Conservation (phyloP, 441 rosid genomes). For the Bocquillonia castaneifolia region DNA sequence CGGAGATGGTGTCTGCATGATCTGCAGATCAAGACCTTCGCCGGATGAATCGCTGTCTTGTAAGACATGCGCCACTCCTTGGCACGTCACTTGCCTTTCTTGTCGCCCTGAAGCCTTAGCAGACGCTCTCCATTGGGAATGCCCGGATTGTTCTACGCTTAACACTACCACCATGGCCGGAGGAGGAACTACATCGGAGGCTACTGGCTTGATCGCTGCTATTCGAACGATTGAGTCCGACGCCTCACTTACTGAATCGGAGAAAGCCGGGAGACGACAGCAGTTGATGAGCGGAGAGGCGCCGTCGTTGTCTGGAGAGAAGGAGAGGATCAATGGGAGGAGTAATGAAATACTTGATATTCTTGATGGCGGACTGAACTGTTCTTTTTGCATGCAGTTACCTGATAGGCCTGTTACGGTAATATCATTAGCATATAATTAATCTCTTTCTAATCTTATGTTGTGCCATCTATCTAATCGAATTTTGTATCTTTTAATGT, state of each 20-base stretch:
- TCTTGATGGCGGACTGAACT: constrained; percentile 23
- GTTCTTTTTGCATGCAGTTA: constrained; percentile 22
- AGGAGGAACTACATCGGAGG: constrained; percentile 8
- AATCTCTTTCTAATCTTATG: neutral
- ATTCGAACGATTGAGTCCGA: constrained; percentile 53
- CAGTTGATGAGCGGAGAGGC: constrained; percentile 40
- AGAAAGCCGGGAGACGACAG: constrained; percentile 62
- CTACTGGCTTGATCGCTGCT: constrained; percentile 44
- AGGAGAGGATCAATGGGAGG: neutral
- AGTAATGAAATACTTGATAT: constrained; percentile 26
- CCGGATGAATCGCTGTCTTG: constrained; percentile 41
- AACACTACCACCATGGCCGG: constrained; percentile 7
- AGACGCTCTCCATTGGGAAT: constrained; percentile 37
- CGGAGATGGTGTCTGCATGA: constrained; percentile 53
- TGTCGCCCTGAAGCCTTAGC: constrained; percentile 32
- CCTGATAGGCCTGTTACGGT: constrained; percentile 23
- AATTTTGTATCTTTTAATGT: too few relatives aligned
- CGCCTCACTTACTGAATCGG: constrained; percentile 34
- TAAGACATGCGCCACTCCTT: constrained; percentile 47
- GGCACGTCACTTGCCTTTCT: constrained; percentile 55
- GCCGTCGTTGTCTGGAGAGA: constrained; percentile 35
- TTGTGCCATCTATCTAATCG: too few relatives aligned
- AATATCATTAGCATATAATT: too few relatives aligned
- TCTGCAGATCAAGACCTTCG: constrained; percentile 40
- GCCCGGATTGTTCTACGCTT: constrained; percentile 56